Conservation (phyloP, 805 yeast genomes). For the Candida silvicultrix region DNA sequence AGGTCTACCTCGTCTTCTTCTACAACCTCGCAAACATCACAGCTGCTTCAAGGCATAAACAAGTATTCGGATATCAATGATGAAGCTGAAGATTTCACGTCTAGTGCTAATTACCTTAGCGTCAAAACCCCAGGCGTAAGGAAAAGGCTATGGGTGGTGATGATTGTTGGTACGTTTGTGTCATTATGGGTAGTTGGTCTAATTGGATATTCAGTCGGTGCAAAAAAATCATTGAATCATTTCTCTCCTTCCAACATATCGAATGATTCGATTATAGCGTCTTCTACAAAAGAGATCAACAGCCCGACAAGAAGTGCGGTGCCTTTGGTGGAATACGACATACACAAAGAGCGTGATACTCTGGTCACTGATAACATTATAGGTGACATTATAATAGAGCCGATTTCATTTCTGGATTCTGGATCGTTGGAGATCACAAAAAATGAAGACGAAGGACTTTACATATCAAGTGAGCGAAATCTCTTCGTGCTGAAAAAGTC, state of each 20-base stretch:
- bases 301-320: not conserved
- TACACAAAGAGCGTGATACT: not conserved
- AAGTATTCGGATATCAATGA: not conserved
- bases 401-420: slow-evolving; percentile 22
- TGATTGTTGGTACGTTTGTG: not conserved
- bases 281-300: not conserved
- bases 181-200: not conserved
- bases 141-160: not conserved
- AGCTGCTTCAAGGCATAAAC: not conserved
- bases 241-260: not conserved
- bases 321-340: not conserved
- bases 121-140: not conserved
- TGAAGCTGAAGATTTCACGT: not conserved
- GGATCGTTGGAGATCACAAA: slow-evolving; percentile 15
- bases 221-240: not conserved
- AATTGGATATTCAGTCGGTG: not conserved
- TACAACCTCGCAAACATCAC: not conserved
- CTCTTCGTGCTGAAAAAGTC: slow-evolving; percentile 26
- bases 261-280: not conserved
- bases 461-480: slow-evolving; percentile 18
- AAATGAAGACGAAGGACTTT: slow-evolving; percentile 39
- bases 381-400: not conserved
- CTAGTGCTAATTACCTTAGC: not conserved
- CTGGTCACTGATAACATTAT: slow-evolving; percentile 6
- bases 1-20: not conserved